Evolutionary conservation across 768 basidiomycete species (phyloP), one percentile per base, ranked within the genome.

Genomic region (Boletus sensibilis): DNA sequence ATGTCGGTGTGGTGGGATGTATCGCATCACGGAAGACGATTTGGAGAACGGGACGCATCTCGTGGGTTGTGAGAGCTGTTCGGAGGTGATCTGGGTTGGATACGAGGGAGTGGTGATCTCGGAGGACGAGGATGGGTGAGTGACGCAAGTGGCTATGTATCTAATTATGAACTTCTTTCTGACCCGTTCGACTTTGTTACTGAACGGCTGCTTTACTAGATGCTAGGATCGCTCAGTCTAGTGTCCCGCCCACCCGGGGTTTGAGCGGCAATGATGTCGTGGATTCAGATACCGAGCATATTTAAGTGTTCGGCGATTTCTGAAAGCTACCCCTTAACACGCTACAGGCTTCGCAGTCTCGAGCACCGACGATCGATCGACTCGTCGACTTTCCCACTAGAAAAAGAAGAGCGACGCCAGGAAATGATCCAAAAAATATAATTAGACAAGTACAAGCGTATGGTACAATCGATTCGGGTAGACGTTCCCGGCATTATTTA

Each of bases 61-160:
- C 7, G 74, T 91, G 11, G 84, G 80, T 2, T 94, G 92, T 60
- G 80, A 73, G 52, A 82, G 82, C 51, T 93, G 91, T 67, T 94
- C 92, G 16, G 92, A 93, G 70, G 83, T 82, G 10, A 75, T 93
- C 1, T 93, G 90, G 88, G 88, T 85, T n/a, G 91, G 92, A 1
- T 93, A 91, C 64, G 87, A 93, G 71, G 64, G 80, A 12, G 74
- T 68, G 20, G 75, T 77, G 31, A 37, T 29, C 27, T 29, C 12
- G 40, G 71, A 63, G 8, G 75, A 72, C 27, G 65, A 56, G n/a
- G 6, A 39, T 52, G 20, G 25, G 7, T 12, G 7, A 40, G 29
- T 47, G 43, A 50, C 34, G 27, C 18, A 12, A n/a, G 21, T 12
- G 34, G 14, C n/a, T n/a, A n/a, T n/a, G 20, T 9, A 40, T 7